Conservation (phyloP, 176 grass and related monocot species). For the Dactylis glomerata region DNA sequence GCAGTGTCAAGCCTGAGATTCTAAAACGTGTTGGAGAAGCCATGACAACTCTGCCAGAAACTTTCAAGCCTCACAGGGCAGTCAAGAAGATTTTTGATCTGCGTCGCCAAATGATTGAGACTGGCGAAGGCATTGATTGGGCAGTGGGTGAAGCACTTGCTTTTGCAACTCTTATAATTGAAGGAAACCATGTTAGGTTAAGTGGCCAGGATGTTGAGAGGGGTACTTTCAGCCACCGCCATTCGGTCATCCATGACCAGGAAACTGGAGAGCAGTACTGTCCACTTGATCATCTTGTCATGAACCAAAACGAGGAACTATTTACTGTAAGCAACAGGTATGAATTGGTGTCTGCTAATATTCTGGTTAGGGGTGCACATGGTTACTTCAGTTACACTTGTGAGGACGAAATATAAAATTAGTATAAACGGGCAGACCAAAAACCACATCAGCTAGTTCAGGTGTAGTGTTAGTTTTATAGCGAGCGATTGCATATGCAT, state of each 20-base stretch:
- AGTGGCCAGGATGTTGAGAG: conserved; percentile 99
- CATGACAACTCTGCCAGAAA: conserved; percentile 85
- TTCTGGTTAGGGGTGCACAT: not conserved
- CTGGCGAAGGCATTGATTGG: conserved; percentile 94
- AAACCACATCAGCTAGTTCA: not conserved
- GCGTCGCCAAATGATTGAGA: conserved; percentile 81
- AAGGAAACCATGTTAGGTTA: conserved; percentile 97
- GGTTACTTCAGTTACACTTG: not conserved
- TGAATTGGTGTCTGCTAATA: not conserved
- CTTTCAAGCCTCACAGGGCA: conserved; percentile 94
- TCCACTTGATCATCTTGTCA: conserved; percentile 66
- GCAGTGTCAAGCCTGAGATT: conserved; percentile 92
- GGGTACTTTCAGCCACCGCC: conserved; percentile 95
- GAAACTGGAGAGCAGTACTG: conserved; percentile 77
- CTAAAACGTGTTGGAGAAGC: conserved; percentile 95
- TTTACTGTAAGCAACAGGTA: conserved; percentile 98
- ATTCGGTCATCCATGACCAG: conserved; percentile 91
- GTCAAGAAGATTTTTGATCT: conserved; percentile 95
- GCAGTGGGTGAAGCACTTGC: conserved; percentile 93
- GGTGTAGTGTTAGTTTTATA: not conserved
- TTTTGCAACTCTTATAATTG: conserved; percentile 87
- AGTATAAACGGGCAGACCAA: not conserved
- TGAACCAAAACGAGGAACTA: conserved; percentile 72
- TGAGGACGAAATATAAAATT: conserved; percentile 9
- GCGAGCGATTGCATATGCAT: not conserved